Conservation (phyloP, 2,329 filamentous ascomycete species). For the Exophiala bonariae region DNA sequence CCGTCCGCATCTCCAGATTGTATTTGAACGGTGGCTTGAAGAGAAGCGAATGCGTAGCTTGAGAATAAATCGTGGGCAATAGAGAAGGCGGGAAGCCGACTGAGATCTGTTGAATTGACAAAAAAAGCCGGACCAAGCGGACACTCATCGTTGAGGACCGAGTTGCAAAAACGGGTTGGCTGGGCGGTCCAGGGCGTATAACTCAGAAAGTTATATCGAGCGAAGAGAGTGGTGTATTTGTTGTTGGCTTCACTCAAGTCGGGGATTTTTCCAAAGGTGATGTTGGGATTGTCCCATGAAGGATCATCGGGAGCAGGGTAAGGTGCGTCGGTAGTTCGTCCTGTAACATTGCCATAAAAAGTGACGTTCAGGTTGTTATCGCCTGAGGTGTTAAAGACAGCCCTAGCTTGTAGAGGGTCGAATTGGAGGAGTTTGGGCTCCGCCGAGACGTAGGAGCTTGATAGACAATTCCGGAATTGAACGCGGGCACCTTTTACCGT, state of each 20-base stretch:
- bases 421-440: slow-evolving; percentile 72
- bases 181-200: slow-evolving; percentile 66
- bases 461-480: slow-evolving; percentile 81
- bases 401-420: slow-evolving; percentile 72
- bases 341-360: slow-evolving; percentile 89
- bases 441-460: slow-evolving; percentile 57
- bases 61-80: slow-evolving; percentile 73
- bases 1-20: slow-evolving; percentile 68
- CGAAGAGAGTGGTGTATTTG: slow-evolving; percentile 71
- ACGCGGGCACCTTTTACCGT: slow-evolving; percentile 61
- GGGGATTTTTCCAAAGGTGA: slow-evolving; percentile 74
- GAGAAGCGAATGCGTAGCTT: slow-evolving; percentile 83
- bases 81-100: slow-evolving; percentile 68
- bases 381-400: slow-evolving; percentile 65
- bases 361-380: slow-evolving; percentile 68
- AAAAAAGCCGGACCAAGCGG: slow-evolving; percentile 74
- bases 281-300: slow-evolving; percentile 62
- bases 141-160: slow-evolving; percentile 60
- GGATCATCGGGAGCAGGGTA: slow-evolving; percentile 63
- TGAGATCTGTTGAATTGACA: slow-evolving; percentile 52
- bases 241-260: slow-evolving; percentile 58
- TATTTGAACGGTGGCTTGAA: slow-evolving; percentile 71
- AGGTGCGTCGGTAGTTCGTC: slow-evolving; percentile 57
- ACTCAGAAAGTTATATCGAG: slow-evolving; percentile 70
- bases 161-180: slow-evolving; percentile 65